Percentiles rank a stretch among this genome's conserved stretches.
Conservation (phyloP, 164 flowering plant genomes). For the Sedum album region DNA sequence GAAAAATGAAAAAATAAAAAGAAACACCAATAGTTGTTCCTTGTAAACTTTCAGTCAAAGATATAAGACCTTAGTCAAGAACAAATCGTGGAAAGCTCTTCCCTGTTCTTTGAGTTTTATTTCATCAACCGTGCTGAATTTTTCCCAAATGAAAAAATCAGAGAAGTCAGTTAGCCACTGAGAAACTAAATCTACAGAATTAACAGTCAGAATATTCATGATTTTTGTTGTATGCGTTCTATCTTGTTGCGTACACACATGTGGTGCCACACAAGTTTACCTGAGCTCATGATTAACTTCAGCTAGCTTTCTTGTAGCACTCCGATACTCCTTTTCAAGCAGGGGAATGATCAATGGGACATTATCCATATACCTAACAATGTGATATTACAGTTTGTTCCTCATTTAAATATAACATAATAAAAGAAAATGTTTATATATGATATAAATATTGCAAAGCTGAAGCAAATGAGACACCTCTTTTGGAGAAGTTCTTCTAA, state of each 20-base stretch:
- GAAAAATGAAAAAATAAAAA: background rate
- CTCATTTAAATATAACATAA: constrained; percentile 10
- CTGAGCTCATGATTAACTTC: constrained; percentile 77
- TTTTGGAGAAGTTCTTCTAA: constrained; percentile 78
- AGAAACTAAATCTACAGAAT: background rate
- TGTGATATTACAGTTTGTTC: constrained; percentile 23
- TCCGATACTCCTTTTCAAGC: constrained; percentile 82
- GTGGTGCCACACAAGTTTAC: constrained; percentile 23
- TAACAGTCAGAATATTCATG: background rate
- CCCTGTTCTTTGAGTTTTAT: constrained; percentile 88
- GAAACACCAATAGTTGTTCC: background rate
- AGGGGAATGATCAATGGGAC: constrained; percentile 88
- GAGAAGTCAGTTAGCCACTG: constrained; percentile 6
- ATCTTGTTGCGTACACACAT: background rate
- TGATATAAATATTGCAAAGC: background rate
- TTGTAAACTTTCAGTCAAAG: background rate
- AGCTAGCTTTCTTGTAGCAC: constrained; percentile 56
- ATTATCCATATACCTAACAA: constrained; percentile 77
- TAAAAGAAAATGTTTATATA: background rate
- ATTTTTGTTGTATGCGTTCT: background rate
- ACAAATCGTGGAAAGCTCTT: constrained; percentile 74
- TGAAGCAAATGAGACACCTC: constrained; percentile 33
- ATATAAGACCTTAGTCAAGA: constrained; percentile 71
- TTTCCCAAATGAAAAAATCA: constrained; percentile 9
- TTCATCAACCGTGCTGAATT: constrained; percentile 78